Evolutionary conservation across 192 early-diverging fungal genomes (phyloP), one percentile per base, ranked within the genome.

Genomic region (Dimargaris xerosporica): DNA sequence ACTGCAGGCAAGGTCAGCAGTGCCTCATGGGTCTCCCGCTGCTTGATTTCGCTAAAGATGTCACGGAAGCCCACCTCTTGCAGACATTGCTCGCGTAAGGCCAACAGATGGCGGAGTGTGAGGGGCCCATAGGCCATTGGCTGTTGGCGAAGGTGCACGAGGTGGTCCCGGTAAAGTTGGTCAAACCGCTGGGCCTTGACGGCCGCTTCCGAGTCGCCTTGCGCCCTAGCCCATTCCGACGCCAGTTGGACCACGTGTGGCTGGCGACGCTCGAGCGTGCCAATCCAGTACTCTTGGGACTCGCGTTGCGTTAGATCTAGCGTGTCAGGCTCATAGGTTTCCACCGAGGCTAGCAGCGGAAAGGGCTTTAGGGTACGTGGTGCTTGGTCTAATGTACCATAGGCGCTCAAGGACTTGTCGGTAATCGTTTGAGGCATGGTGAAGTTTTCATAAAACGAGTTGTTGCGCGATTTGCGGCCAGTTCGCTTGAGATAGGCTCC

Each of bases 391-490:
- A 89, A 68, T 50, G 81, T 69, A 5, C 88, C 88, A 53, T 85
- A 80, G 25, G 86, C 78, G 29, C 76, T 70, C 0, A 78, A 63
- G 1, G 74, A 65, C 15, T 75, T 64, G 30, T 71, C 80, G 15
- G 84, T 74, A 6, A 84, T 79, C 42, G 77, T 73, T 53, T 80
- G 70, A 13, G 82, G 69, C 2, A 81, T 73, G 7, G 79, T 81
- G 65, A 91, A 92, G 69, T 91, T 94, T 73, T 94, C 91, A 3
- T 81, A 85, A 59, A 88, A 92, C 54, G 91, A 92, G 59, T 74
- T 74, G 6, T 66, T 42, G 42, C 63, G 62, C 19, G 51, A 54
- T 50, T 63, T 63, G 30, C 51, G 62, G 6, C 65, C 39, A 11
- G 34, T 30, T 5, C 58, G 58, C 25, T 60, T 41, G 29, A 76